These are phyloP conservation scores for Stachybotrys chartarum DNA, from an alignment of 2,329 filamentous ascomycete genomes.

Conservation along the genomic window DNA sequence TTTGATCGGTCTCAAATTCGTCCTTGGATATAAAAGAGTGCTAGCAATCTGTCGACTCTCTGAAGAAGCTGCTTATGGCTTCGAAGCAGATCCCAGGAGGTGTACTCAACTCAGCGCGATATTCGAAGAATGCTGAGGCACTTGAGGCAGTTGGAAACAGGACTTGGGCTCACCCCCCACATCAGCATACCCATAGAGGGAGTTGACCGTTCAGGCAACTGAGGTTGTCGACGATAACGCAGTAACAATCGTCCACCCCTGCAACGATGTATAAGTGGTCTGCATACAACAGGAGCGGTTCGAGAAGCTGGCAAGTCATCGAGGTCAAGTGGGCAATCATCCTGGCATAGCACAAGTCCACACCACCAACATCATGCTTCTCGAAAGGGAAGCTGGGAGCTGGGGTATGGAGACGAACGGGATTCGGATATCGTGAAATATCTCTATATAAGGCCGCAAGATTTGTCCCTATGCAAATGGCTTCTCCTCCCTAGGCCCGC, in stretches of 20 bases:
- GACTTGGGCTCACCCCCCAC: too few relatives aligned
- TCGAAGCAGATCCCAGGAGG: too few relatives aligned
- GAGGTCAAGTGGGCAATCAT: not conserved
- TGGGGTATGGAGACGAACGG: not conserved
- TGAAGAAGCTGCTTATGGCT: too few relatives aligned
- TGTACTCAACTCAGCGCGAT: too few relatives aligned
- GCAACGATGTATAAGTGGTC: too few relatives aligned
- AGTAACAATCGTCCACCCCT: too few relatives aligned
- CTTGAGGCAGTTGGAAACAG: too few relatives aligned
- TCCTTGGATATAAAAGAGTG: not conserved
- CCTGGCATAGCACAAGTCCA: not conserved
- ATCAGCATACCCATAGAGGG: too few relatives aligned
- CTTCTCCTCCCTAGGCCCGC: not conserved
- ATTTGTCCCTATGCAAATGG: not conserved
- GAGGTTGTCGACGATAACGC: too few relatives aligned
- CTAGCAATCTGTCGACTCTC: not conserved
- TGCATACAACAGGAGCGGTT: too few relatives aligned
- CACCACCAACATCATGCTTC: not conserved
- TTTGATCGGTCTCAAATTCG: not conserved
- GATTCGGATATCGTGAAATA: not conserved
- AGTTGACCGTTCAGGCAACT: too few relatives aligned
- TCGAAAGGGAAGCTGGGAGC: not conserved
- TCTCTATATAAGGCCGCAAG: not conserved
- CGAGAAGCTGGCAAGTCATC: not conserved
- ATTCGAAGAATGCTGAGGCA: too few relatives aligned